These are phyloP conservation scores for Pseudocercospora macadamiae DNA, from an alignment of 2,329 filamentous ascomycete species.

Conservation along the genomic window DNA sequence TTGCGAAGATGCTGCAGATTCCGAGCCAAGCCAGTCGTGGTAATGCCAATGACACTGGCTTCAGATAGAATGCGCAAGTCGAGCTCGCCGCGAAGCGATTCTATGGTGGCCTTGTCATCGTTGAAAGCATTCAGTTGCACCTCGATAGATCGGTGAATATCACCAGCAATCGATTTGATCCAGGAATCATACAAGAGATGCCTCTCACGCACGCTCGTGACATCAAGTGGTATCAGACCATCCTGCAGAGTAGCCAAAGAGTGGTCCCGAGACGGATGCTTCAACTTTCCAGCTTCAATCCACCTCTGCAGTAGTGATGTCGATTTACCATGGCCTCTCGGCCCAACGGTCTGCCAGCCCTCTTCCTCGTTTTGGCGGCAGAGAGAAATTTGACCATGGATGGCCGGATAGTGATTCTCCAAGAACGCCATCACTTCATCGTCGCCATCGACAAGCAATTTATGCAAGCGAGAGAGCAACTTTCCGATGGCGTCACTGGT, in stretches of 20 bases:
- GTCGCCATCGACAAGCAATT: constrained; percentile 2
- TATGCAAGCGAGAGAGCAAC: constrained; percentile 17
- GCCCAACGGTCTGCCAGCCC: too few species aligned
- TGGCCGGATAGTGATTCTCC: too few species aligned
- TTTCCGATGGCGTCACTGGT: constrained; percentile 24
- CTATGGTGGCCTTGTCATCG: background rate
- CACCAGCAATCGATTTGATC: constrained; percentile 11
- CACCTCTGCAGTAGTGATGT: background rate
- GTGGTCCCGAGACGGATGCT: background rate
- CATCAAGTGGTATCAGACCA: background rate
- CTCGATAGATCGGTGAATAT: constrained; percentile 18
- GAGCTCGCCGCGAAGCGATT: constrained; percentile 35
- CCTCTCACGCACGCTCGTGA: constrained; percentile 17
- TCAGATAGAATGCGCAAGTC: constrained; percentile 44
- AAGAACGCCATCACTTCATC: constrained; percentile 11
- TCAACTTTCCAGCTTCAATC: background rate
- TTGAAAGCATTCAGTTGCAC: constrained; percentile 13
- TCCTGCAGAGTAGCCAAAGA: constrained; percentile 6
- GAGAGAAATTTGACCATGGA: too few species aligned
- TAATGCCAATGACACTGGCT: constrained; percentile 61
- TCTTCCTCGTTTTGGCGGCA: too few species aligned
- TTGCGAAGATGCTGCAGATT: constrained; percentile 58
- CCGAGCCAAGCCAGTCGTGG: constrained; percentile 61
- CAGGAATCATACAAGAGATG: constrained; percentile 13
- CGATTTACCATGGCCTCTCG: background rate